Conservation (phyloP, 306 rosid genomes). For the Vicia sativa region DNA sequence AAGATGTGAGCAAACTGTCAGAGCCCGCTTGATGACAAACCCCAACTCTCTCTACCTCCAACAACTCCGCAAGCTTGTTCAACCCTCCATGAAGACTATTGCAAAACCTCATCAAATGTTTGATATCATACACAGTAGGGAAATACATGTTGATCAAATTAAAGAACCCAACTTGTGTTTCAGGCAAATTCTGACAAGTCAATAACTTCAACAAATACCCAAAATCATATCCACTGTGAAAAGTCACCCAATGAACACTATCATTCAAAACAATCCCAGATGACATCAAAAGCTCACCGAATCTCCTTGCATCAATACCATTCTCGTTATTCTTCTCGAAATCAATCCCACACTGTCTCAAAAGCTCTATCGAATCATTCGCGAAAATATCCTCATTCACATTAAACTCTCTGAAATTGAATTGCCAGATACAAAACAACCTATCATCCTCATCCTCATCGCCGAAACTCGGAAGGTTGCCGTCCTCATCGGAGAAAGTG, state of each 20-base stretch:
- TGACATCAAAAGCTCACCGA: slow-evolving; percentile 52
- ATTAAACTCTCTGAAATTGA: slow-evolving; percentile 55
- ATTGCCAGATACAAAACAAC: slow-evolving; percentile 55
- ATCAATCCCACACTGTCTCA: slow-evolving; percentile 58
- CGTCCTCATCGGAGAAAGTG: slow-evolving; percentile 53
- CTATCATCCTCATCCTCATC: not conserved
- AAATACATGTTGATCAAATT: slow-evolving; percentile 48
- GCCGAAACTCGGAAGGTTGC: slow-evolving; percentile 45
- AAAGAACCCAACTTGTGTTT: slow-evolving; percentile 50
- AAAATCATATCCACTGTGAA: slow-evolving; percentile 58
- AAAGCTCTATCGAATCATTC: slow-evolving; percentile 54
- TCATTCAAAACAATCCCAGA: slow-evolving; percentile 57
- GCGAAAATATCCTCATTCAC: slow-evolving; percentile 57
- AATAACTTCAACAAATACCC: slow-evolving; percentile 55
- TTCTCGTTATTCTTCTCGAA: slow-evolving; percentile 46
- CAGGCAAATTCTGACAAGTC: slow-evolving; percentile 53
- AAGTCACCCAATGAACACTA: slow-evolving; percentile 54
- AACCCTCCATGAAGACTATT: slow-evolving; percentile 54
- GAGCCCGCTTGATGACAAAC: slow-evolving; percentile 60
- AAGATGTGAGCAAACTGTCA: slow-evolving; percentile 56
- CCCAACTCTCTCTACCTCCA: slow-evolving; percentile 59
- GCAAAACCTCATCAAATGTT: slow-evolving; percentile 56
- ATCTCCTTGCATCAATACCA: slow-evolving; percentile 49
- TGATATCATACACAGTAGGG: slow-evolving; percentile 52
- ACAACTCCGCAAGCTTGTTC: slow-evolving; percentile 60